These are phyloP conservation scores for Debaryomycetaceae sp. DNA, from an alignment of 1,139 yeast species.

Conservation along the genomic window DNA sequence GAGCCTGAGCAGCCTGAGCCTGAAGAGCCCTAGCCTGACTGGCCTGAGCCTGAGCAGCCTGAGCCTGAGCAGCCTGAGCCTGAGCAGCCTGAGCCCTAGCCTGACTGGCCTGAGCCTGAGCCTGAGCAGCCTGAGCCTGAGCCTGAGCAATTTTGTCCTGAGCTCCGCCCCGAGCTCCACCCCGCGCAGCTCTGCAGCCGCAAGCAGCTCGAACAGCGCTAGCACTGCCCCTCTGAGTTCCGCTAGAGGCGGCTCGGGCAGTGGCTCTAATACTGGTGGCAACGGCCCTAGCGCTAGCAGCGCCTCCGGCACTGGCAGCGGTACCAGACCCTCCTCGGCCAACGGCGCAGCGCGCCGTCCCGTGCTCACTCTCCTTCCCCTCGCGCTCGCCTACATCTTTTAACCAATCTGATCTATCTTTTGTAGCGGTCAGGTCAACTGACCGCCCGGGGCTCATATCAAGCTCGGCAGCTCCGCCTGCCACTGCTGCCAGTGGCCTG, in stretches of 20 bases:
- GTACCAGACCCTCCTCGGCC: too few species aligned
- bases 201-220: constrained; percentile 3
- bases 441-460: neutral
- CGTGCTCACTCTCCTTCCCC: too few species aligned
- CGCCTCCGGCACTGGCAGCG: too few species aligned
- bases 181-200: constrained; percentile 3
- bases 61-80: constrained; percentile 6
- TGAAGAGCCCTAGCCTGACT: constrained; percentile 6
- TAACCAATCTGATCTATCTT: too few species aligned
- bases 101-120: too few species aligned
- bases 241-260: constrained; percentile 3
- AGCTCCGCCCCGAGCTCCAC: too few species aligned
- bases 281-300: too few species aligned
- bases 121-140: too few species aligned
- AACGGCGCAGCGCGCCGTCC: too few species aligned
- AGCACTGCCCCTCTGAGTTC: constrained; percentile 1
- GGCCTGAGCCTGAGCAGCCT: constrained; percentile 7
- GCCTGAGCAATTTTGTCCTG: too few species aligned
- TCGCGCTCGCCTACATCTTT: too few species aligned
- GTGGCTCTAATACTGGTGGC: constrained; percentile 7
- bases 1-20: constrained; percentile 9
- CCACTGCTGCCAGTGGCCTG: constrained; percentile 3
- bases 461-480: constrained; percentile 2
- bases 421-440: too few species aligned
- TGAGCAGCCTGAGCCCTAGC: constrained; percentile 6